phyloP scores from a whole-genome alignment of 2,329 filamentous ascomycete genomes.

The Nemania sp. region DNA sequence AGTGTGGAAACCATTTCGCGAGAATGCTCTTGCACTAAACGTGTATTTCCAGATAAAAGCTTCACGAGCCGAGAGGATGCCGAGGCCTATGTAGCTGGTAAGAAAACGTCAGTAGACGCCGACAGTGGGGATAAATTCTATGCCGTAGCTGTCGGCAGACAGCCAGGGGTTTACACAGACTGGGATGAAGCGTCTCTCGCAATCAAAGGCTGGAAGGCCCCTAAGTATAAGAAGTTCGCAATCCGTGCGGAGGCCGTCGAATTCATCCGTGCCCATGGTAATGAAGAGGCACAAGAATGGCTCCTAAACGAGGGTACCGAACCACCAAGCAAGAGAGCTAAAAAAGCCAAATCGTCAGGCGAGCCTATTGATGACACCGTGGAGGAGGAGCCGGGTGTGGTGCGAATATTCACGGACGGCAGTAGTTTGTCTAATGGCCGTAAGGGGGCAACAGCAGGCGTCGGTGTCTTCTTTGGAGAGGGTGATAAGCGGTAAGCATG shows the following conservation, averaged over 20 bases:
- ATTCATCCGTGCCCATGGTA: constrained; percentile 72
- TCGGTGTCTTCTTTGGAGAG: constrained; percentile 73
- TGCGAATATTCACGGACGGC: constrained; percentile 72
- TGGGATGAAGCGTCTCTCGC: constrained; percentile 79
- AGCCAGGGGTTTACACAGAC: constrained; percentile 70
- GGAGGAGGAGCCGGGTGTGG: constrained; percentile 49
- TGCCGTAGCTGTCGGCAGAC: constrained; percentile 69
- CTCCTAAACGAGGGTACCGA: constrained; percentile 55
- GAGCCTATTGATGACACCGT: constrained; percentile 18
- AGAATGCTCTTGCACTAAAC: constrained; percentile 14
- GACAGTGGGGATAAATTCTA: constrained; percentile 65
- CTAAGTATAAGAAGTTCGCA: constrained; percentile 76
- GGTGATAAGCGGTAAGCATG: constrained; percentile 61
- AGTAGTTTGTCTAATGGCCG: constrained; percentile 70
- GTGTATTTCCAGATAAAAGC: constrained; percentile 74
- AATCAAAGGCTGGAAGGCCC: constrained; percentile 77
- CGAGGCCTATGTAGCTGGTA: constrained; percentile 78
- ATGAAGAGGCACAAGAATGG: constrained; percentile 57
- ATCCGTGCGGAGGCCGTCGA: constrained; percentile 79
- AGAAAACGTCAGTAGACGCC: constrained; percentile 57
- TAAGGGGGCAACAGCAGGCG: constrained; percentile 65
- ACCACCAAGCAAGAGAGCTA: constrained; percentile 53
- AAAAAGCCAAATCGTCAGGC: constrained; percentile 40
- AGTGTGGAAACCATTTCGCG: constrained; percentile 53
- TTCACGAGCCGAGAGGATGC: constrained; percentile 81